phyloP scores from a whole-genome alignment of 176 grass and related monocot species.

The Oryza rufipogon region DNA sequence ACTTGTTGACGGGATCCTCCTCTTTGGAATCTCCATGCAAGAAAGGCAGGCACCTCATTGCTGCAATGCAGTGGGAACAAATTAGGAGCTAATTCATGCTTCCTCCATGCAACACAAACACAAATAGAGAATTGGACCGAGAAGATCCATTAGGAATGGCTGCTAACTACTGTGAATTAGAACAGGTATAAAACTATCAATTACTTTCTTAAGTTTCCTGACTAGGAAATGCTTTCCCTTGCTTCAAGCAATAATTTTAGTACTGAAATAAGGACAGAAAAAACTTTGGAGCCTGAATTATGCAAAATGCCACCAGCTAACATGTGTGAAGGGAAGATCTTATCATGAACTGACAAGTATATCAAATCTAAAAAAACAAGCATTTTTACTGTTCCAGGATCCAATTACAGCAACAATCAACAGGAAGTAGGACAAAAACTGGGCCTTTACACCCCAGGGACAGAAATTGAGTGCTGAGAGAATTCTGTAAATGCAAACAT shows the following conservation, averaged over 20 bases:
- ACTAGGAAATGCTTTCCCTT: neutral
- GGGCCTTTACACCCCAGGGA: neutral
- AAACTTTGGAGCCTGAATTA: neutral
- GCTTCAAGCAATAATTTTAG: neutral
- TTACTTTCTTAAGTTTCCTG: neutral
- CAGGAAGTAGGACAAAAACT: neutral
- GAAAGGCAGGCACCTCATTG: slow-evolving; percentile 80
- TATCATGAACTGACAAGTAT: neutral
- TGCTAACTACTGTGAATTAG: neutral
- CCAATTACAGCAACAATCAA: neutral
- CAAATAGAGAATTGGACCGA: neutral
- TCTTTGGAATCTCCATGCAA: slow-evolving; percentile 47
- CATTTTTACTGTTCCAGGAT: neutral
- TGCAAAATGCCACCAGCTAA: neutral
- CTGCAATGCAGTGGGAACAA: slow-evolving; percentile 33
- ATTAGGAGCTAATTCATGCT: neutral
- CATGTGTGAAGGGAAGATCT: neutral
- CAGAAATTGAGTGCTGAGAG: neutral
- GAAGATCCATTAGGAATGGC: neutral
- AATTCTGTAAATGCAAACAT: neutral
- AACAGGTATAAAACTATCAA: slow-evolving; percentile 8
- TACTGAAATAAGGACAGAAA: neutral
- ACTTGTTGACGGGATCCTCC: slow-evolving; percentile 36
- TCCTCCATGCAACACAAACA: neutral
- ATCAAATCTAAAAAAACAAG: neutral